phyloP scores from a whole-genome alignment of 2,329 filamentous ascomycete species.

The Botryotinia calthae region DNA sequence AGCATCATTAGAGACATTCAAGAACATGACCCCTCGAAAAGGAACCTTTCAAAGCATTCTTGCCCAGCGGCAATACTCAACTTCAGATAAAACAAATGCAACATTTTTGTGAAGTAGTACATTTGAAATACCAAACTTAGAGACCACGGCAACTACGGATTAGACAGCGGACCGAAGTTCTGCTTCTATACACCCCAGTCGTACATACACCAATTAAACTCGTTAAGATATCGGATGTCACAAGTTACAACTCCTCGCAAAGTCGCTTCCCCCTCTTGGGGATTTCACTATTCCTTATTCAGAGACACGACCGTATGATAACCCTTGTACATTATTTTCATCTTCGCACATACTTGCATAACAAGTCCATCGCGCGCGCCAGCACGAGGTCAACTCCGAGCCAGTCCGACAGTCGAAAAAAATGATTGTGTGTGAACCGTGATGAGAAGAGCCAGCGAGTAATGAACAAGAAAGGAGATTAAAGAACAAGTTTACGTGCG shows the following conservation, averaged over 20 bases:
- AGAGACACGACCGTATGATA: constrained; percentile 11
- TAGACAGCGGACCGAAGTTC: constrained; percentile 16
- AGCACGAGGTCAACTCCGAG: constrained; percentile 10
- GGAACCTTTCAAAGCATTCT: not conserved
- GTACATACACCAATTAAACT: constrained; percentile 20
- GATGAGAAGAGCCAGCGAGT: constrained; percentile 17
- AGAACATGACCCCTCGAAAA: not conserved
- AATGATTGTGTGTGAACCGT: not conserved
- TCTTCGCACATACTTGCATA: constrained; percentile 18
- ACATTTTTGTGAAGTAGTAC: not conserved
- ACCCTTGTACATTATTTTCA: constrained; percentile 12
- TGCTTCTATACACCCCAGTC: constrained; percentile 7
- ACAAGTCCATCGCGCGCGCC: constrained; percentile 16
- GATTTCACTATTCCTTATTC: constrained; percentile 9
- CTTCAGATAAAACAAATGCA: not conserved
- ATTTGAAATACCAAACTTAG: not conserved
- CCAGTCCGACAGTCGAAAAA: not conserved
- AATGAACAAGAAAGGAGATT: constrained; percentile 11
- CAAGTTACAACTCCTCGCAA: constrained; percentile 10
- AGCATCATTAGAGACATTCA: constrained; percentile 14
- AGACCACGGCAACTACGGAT: constrained; percentile 12
- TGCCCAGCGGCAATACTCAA: not conserved
- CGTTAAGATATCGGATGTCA: constrained; percentile 12
- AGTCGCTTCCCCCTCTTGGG: constrained; percentile 19
- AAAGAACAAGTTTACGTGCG: not conserved